These are phyloP conservation scores for Amylostereum areolatum DNA, from an alignment of 1,284 basidiomycete genomes.

Conservation along the genomic window DNA sequence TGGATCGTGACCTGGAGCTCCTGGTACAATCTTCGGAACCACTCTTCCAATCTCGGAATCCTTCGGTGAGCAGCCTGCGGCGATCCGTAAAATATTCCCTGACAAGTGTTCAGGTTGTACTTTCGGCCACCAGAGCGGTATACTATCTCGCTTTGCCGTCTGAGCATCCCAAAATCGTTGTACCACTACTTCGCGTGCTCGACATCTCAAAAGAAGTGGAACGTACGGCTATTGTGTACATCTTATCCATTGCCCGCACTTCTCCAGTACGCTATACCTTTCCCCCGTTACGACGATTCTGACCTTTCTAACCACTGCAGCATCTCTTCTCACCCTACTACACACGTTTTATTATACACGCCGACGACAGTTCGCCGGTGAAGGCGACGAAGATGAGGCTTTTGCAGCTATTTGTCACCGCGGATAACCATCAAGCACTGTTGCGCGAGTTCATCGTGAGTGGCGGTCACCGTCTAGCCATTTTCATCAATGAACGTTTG, in stretches of 20 bases:
- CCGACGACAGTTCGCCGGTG: constrained; percentile 56
- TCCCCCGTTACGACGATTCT: background rate
- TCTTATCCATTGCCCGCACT: constrained; percentile 56
- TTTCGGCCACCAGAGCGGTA: constrained; percentile 66
- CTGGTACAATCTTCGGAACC: constrained; percentile 71
- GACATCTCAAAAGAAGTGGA: constrained; percentile 62
- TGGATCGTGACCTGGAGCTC: constrained; percentile 75
- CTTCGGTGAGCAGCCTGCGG: constrained; percentile 53
- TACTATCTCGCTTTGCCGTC: constrained; percentile 68
- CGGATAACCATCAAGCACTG: constrained; percentile 64
- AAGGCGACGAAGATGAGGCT: constrained; percentile 75
- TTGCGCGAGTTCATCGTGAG: constrained; percentile 80
- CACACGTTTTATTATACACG: constrained; percentile 62
- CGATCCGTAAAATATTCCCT: background rate
- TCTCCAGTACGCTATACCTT: constrained; percentile 46
- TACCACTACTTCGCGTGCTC: constrained; percentile 67
- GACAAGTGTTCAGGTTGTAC: constrained; percentile 50
- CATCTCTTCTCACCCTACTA: constrained; percentile 53
- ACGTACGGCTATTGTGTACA: constrained; percentile 66
- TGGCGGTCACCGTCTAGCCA: constrained; percentile 1
- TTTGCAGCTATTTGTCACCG: constrained; percentile 55
- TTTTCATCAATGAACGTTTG: background rate
- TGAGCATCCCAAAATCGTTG: constrained; percentile 47
- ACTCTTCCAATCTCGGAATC: constrained; percentile 79
- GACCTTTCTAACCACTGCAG: background rate